Conservation (phyloP, 768 basidiomycete species). For the Termitomyces sp. region DNA sequence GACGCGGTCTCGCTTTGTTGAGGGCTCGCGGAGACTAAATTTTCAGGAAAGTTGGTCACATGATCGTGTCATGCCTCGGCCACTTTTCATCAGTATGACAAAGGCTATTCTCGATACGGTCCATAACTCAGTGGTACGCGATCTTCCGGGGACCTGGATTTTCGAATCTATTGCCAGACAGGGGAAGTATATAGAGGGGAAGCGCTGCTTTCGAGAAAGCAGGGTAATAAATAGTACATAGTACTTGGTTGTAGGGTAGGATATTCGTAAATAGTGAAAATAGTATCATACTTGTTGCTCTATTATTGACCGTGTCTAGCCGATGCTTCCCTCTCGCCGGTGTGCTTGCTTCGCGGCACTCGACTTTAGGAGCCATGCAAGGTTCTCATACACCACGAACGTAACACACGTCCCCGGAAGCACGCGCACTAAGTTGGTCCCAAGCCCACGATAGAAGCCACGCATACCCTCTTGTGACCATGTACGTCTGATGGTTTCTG, state of each 20-base stretch:
- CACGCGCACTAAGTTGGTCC: conserved; percentile 90
- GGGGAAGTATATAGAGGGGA: background rate
- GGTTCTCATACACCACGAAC: conserved; percentile 94
- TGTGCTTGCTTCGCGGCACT: conserved; percentile 52
- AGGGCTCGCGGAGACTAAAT: background rate
- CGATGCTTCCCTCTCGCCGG: background rate
- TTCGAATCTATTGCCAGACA: background rate
- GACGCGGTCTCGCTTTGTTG: background rate
- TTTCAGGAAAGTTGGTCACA: background rate
- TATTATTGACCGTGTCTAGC: conserved; percentile 3
- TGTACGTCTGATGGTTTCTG: conserved; percentile 72
- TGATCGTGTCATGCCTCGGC: background rate
- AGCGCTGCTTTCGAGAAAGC: background rate
- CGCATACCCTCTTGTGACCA: conserved; percentile 74
- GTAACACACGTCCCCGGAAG: conserved; percentile 97
- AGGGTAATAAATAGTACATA: conserved; percentile 10
- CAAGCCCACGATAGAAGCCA: conserved; percentile 95
- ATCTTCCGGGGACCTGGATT: background rate
- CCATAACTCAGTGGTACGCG: background rate
- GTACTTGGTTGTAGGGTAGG: conserved; percentile 4
- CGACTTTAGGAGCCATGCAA: conserved; percentile 76
- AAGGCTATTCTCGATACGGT: too few relatives aligned
- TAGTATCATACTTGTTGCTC: conserved; percentile 6
- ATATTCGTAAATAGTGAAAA: conserved; percentile 5
- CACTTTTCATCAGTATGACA: too few relatives aligned